Conservation (phyloP, 495 filamentous ascomycete species). For the Coniosporium apollinis region DNA sequence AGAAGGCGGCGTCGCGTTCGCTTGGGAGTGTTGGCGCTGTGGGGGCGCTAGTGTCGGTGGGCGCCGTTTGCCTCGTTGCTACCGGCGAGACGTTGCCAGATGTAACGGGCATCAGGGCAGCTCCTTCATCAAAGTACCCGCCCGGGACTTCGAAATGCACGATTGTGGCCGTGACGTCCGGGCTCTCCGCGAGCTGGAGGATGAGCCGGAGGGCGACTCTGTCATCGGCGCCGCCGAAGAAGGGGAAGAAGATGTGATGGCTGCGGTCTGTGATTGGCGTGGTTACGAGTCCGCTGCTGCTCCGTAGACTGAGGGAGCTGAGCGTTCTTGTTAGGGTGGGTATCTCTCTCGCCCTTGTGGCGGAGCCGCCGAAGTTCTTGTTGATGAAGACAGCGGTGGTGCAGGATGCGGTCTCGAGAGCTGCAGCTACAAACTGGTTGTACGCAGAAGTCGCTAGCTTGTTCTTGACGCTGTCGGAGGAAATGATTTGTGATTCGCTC, state of each 20-base stretch:
- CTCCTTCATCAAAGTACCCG: conserved; percentile 16
- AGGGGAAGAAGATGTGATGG: conserved; percentile 79
- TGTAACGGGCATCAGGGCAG: no score
- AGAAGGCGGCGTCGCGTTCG: conserved; percentile 40
- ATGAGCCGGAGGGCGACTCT: conserved; percentile 64
- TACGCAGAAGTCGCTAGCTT: conserved; percentile 17
- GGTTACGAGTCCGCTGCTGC: conserved; percentile 28
- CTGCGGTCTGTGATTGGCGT: conserved; percentile 42
- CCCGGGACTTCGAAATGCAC: conserved; percentile 32
- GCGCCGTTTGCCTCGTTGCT: conserved; percentile 11
- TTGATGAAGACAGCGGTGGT: conserved; percentile 74
- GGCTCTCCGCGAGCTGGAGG: conserved; percentile 61
- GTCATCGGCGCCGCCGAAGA: conserved; percentile 75
- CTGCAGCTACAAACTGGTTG: conserved; percentile 32
- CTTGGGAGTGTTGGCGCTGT: conserved; percentile 10
- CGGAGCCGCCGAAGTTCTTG: conserved; percentile 44
- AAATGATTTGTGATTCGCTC: conserved; percentile 31
- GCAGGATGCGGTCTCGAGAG: conserved; percentile 42
- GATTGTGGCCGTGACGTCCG: conserved; percentile 58
- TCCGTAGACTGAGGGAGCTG: conserved; percentile 44
- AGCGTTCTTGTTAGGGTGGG: conserved; percentile 28
- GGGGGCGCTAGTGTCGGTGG: conserved; percentile 18
- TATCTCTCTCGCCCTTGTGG: conserved; percentile 18
- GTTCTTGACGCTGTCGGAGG: conserved; percentile 25
- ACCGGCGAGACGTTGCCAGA: no score